A percentile compares a stretch with the other conserved stretches of the same genome.
These are phyloP conservation scores for Triticum aestivum DNA, from an alignment of 176 grass and related monocot genomes.

Conservation along the genomic window DNA sequence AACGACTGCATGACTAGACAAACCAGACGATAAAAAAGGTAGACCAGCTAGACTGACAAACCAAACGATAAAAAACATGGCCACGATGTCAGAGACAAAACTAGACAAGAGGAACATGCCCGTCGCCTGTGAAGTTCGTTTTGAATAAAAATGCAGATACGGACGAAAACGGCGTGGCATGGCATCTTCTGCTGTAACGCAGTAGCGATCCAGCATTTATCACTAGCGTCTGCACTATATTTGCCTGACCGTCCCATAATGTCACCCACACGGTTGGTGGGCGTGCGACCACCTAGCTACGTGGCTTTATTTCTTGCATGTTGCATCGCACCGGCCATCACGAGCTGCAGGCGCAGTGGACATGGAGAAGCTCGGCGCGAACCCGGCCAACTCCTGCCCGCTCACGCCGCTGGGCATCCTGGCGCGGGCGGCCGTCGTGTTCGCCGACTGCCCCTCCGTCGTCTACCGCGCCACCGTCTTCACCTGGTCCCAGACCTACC, in stretches of 20 bases:
- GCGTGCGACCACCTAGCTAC: not conserved
- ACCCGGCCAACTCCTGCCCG: slow-evolving; percentile 58
- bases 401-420: slow-evolving; percentile 71
- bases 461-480: slow-evolving; percentile 62
- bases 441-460: slow-evolving; percentile 57
- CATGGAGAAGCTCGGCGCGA: slow-evolving; percentile 49
- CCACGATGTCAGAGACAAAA: no score
- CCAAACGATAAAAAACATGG: no score
- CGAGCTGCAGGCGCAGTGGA: not conserved
- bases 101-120: no score
- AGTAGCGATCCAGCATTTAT: no score
- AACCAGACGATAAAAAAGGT: no score
- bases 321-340: not conserved
- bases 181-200: no score
- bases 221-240: not conserved
- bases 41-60: no score
- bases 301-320: not conserved
- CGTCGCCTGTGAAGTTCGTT: no score
- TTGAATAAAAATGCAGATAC: no score
- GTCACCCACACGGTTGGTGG: not conserved
- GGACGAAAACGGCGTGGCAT: no score
- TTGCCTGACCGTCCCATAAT: not conserved
- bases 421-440: slow-evolving; percentile 62
- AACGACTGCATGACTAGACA: no score
- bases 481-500: slow-evolving; percentile 67